Conservation (phyloP, 2,329 filamentous ascomycete species). For the Sporothrix pseudoabietina region DNA sequence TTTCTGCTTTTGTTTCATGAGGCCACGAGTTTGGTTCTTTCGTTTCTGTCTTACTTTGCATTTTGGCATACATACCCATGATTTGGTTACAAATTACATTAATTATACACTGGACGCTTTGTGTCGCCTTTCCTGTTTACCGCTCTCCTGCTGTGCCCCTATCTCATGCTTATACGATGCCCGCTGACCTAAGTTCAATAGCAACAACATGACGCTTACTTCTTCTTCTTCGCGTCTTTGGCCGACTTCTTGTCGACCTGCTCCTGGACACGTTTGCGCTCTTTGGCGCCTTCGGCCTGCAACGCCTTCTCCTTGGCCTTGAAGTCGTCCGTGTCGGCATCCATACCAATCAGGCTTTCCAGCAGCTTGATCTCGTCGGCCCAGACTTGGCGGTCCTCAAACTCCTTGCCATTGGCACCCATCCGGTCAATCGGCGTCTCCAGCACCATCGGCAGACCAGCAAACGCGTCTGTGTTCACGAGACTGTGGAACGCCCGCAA, state of each 20-base stretch:
- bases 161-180: not conserved
- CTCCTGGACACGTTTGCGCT: slow-evolving; percentile 74
- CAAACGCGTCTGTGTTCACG: slow-evolving; percentile 78
- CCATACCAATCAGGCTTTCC: slow-evolving; percentile 83
- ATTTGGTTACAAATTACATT: slow-evolving; percentile 20
- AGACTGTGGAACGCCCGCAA: slow-evolving; percentile 87
- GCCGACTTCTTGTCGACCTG: slow-evolving; percentile 75
- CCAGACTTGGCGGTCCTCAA: slow-evolving; percentile 84
- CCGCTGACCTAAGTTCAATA: not conserved
- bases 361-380: slow-evolving; percentile 92
- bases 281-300: slow-evolving; percentile 66
- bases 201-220: not conserved
- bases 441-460: slow-evolving; percentile 83
- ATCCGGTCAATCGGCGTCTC: slow-evolving; percentile 90
- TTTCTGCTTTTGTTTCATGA: slow-evolving; percentile 24
- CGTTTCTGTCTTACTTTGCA: slow-evolving; percentile 19
- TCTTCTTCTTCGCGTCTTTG: slow-evolving; percentile 54
- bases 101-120: not conserved
- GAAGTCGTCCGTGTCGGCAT: slow-evolving; percentile 75
- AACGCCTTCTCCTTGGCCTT: slow-evolving; percentile 64
- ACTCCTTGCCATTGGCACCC: slow-evolving; percentile 63
- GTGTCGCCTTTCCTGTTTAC: slow-evolving; percentile 40
- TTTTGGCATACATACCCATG: slow-evolving; percentile 26
- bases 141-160: slow-evolving; percentile 36
- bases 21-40: slow-evolving; percentile 23